Evolutionary conservation across 495 filamentous ascomycete species (phyloP).

Genomic region (Podospora pseudopauciseta): DNA sequence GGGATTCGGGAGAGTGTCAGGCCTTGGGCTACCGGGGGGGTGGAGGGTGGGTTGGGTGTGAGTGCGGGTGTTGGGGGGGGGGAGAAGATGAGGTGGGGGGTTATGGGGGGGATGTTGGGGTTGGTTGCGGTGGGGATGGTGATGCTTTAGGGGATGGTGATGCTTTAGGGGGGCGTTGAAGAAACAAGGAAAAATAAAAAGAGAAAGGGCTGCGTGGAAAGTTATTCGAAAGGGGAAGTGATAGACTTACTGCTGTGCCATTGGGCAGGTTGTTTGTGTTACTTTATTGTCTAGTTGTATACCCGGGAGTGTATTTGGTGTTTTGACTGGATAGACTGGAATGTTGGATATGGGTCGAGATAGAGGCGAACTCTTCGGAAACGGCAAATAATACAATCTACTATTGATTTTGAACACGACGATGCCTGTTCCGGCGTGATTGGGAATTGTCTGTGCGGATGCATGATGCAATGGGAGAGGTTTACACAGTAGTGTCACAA

Average conservation of each 20-base stretch:
- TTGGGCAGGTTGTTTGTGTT: no score
- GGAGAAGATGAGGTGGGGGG: background rate
- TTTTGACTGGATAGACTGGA: no score
- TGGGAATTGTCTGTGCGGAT: background rate
- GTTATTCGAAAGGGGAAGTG: no score
- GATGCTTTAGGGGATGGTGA: constrained; percentile 1
- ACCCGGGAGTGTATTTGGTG: no score
- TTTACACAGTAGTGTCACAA: background rate
- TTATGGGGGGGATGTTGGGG: background rate
- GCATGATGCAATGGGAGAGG: background rate
- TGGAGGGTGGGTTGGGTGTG: background rate
- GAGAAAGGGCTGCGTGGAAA: no score
- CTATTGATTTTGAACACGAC: background rate
- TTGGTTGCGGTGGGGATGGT: background rate
- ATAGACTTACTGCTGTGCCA: no score
- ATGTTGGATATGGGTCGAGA: no score
- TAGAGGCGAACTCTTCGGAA: background rate
- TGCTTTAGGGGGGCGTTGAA: background rate
- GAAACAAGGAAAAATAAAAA: no score
- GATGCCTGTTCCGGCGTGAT: background rate
- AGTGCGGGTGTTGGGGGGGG: background rate
- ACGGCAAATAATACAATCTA: background rate
- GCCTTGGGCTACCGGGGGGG: constrained; percentile 10
- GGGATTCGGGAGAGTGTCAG: constrained; percentile 11
- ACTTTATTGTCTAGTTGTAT: no score